Base-by-base conservation (phyloP, 208 protist species). In the Trypanosoma platydactyli region DNA sequence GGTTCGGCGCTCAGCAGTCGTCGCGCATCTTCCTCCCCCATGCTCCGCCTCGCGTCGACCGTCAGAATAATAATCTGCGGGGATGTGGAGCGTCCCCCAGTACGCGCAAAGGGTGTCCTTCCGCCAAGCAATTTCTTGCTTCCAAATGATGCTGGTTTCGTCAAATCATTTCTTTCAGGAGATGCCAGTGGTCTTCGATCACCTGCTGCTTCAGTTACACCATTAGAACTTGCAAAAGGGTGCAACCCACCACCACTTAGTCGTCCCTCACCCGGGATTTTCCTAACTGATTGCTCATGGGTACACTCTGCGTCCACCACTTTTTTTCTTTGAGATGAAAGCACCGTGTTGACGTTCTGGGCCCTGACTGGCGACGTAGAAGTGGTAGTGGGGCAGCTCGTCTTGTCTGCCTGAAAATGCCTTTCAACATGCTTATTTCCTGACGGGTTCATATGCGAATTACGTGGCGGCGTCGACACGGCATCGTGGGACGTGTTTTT, bases 1-100 rank as follows among this genome's bases (percentile, higher is more conserved):
- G 66, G 59, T 45, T 74, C 60, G 15, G 61, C 68, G 46, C 60
- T 68, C 24, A 74, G 61, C 46, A 74, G 42, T 22, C 61, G 40
- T 29, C 68, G 38, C 25, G 61, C 68, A 38, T 74, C 68, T 45
- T 67, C 68, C 42, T 74, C 68, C 3, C 53, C 61, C 52, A 74
- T 62, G 38, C 42, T 67, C 33, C 61, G 50, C 24, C 68, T 53
- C 13, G 61, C 46, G 4, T 74, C 68, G 4, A 74, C 68, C 29
- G 68, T 74, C 33, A 74, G 44, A 67, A 74, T 74, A 51, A 74
- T 74, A 49, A 74, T 67, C 12, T 52, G 60, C 1, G 68, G 68
- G 1, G 68, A 74, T 5, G 46, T 7, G 15, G 68, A 67, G 20
- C 68, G 68, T 6, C 68, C 53, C 20, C 24, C 20, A 7, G 40